These are phyloP conservation scores for Candida caryicola DNA, from an alignment of 805 yeast species.

Conservation along the genomic window DNA sequence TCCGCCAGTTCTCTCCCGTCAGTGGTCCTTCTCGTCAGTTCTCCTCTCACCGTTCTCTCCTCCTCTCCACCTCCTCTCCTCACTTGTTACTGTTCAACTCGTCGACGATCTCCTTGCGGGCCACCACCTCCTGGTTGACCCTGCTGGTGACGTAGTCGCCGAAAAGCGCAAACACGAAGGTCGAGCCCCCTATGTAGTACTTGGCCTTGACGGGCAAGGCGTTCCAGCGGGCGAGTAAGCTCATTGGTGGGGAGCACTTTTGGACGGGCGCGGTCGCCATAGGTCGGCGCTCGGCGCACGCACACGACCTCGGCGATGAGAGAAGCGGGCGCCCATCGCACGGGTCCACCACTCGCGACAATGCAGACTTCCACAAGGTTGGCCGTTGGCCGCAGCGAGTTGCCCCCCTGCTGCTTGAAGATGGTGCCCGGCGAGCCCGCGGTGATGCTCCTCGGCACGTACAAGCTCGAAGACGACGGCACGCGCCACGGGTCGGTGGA, in stretches of 20 bases:
- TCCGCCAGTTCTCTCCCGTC: neutral
- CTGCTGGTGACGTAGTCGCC: constrained; percentile 39
- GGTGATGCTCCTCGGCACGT: constrained; percentile 71
- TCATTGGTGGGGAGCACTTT: constrained; percentile 16
- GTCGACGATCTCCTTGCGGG: constrained; percentile 28
- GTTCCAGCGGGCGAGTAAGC: constrained; percentile 37
- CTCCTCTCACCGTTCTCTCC: neutral
- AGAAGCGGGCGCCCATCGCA: neutral
- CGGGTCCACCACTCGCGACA: neutral
- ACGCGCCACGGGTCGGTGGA: constrained; percentile 62
- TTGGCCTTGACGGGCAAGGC: constrained; percentile 40
- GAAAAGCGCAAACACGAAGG: constrained; percentile 36
- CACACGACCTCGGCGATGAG: neutral
- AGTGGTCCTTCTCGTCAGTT: no score
- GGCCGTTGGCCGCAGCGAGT: constrained; percentile 39
- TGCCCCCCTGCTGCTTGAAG: constrained; percentile 84
- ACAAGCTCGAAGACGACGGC: constrained; percentile 62
- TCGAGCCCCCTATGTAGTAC: constrained; percentile 40
- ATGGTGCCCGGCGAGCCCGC: constrained; percentile 50
- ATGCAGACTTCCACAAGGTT: constrained; percentile 16
- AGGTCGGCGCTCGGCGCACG: neutral
- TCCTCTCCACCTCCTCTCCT: neutral
- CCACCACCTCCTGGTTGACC: constrained; percentile 35
- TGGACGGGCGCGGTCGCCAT: neutral
- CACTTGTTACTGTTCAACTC: constrained; percentile 15